phyloP scores from a whole-genome alignment of 257 asterid genomes.

The Solanum chiquidenum region DNA sequence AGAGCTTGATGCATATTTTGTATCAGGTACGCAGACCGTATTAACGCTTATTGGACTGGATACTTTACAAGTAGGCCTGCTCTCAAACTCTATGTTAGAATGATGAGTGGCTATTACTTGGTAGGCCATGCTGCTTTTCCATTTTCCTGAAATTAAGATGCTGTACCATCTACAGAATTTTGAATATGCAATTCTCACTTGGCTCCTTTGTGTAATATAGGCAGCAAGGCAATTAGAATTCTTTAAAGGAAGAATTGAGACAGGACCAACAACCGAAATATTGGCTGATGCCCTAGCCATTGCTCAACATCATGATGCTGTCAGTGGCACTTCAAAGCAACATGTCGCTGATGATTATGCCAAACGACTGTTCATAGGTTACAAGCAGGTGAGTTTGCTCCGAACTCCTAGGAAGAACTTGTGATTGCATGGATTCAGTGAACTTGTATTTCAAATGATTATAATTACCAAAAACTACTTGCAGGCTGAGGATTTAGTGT shows the following conservation, averaged over 20 bases:
- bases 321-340: conserved; percentile 84
- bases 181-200: conserved; percentile 14
- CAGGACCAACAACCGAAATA: conserved; percentile 64
- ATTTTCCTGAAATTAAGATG: background rate
- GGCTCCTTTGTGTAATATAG: conserved; percentile 32
- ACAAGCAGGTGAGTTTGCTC: conserved; percentile 55
- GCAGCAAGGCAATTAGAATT: conserved; percentile 90
- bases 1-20: background rate
- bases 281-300: conserved; percentile 79
- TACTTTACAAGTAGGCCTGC: conserved; percentile 92
- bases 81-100: conserved; percentile 76
- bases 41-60: conserved; percentile 94
- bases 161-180: background rate
- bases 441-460: background rate
- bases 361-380: conserved; percentile 84
- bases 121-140: conserved; percentile 25
- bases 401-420: background rate
- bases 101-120: conserved; percentile 83
- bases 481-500: conserved; percentile 74
- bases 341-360: conserved; percentile 96
- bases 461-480: conserved; percentile 7
- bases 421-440: background rate
- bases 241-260: conserved; percentile 57
- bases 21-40: conserved; percentile 85
- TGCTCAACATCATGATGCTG: conserved; percentile 98